Conservation (phyloP, 78 protist species). For the Planoprotostelium fungivorum region DNA sequence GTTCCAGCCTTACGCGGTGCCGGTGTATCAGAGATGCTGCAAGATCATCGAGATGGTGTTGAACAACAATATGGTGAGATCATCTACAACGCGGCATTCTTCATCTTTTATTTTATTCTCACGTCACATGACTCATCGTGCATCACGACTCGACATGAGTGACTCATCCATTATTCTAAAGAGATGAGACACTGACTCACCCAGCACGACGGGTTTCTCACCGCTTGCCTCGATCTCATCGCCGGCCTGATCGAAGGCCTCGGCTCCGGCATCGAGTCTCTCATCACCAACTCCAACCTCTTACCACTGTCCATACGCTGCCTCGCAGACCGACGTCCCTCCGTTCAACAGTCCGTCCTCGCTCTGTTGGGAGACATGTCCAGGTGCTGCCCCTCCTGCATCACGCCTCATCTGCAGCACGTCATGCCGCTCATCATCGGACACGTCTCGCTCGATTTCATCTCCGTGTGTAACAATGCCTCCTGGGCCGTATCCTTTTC, state of each 20-base stretch:
- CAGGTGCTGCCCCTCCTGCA: constrained; percentile 22
- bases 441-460: constrained; percentile 26
- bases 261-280: constrained; percentile 43
- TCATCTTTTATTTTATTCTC: no score
- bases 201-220: constrained; percentile 61
- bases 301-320: constrained; percentile 49
- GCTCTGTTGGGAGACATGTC: constrained; percentile 83
- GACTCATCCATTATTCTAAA: no score
- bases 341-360: constrained; percentile 73
- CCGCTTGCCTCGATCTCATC: constrained; percentile 71
- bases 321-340: constrained; percentile 27
- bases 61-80: no score
- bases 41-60: background rate
- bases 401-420: constrained; percentile 23
- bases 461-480: constrained; percentile 83
- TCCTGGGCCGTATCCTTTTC: constrained; percentile 62
- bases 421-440: constrained; percentile 28
- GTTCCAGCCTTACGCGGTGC: constrained; percentile 35
- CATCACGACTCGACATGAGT: no score
- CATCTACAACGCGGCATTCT: no score
- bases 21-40: constrained; percentile 15
- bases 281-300: constrained; percentile 37
- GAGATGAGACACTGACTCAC: no score
- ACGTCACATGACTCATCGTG: no score
- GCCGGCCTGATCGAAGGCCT: constrained; percentile 80